A percentile compares a stretch with the other conserved stretches of the same genome.
Conservation (phyloP, 768 basidiomycete species). For the Termitomyces sp. region DNA sequence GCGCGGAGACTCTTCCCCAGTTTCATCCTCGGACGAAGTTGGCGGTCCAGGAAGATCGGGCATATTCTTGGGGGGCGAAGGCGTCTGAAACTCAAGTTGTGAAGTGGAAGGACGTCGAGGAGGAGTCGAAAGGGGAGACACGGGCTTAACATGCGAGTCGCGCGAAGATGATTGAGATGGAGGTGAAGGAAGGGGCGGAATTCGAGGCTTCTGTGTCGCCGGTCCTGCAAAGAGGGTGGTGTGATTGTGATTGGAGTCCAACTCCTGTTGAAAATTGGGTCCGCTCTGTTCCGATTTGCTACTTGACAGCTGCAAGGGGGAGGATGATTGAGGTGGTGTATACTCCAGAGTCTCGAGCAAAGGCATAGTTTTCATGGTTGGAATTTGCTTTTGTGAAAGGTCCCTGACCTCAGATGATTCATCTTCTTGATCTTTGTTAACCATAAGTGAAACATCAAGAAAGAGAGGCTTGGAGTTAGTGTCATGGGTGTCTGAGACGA, state of each 20-base stretch:
- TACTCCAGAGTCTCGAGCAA: conserved; percentile 12
- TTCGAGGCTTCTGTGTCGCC: not conserved
- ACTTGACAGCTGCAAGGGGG: not conserved
- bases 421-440: not conserved
- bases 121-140: conserved; percentile 41
- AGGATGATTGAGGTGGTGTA: conserved; percentile 14
- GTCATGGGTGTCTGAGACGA: not conserved
- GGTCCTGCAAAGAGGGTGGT: too few relatives aligned
- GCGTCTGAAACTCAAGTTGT: conserved; percentile 54
- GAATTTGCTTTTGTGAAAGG: conserved; percentile 25
- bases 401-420: conserved; percentile 9
- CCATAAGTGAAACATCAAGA: not conserved
- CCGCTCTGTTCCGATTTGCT: conserved; percentile 9
- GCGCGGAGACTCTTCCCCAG: conserved; percentile 23
- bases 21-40: conserved; percentile 50
- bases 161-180: conserved; percentile 19
- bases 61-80: conserved; percentile 59
- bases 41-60: conserved; percentile 70
- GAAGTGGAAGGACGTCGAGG: conserved; percentile 42
- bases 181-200: conserved; percentile 32
- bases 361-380: conserved; percentile 17
- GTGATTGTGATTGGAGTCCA: not conserved
- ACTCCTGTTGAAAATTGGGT: conserved; percentile 15
- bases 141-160: conserved; percentile 12
- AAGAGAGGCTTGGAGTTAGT: not conserved